Conservation (phyloP, 768 basidiomycete genomes). For the Termitomyces sp. region DNA sequence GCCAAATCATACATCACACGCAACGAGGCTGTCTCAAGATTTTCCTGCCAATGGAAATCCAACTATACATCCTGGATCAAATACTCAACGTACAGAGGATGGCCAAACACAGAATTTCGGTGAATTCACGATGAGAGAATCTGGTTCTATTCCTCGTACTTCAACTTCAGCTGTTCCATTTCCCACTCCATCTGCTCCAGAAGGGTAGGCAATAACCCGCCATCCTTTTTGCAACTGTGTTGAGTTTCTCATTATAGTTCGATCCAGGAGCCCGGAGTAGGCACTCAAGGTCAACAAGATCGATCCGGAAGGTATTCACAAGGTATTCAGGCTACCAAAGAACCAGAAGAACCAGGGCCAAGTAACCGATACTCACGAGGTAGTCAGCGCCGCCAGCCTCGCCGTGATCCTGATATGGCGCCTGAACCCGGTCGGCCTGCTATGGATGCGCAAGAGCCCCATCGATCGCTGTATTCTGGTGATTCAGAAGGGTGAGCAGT, state of each 20-base stretch:
- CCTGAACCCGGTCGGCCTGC: neutral
- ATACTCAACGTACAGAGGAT: neutral
- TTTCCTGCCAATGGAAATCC: neutral
- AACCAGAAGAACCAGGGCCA: neutral
- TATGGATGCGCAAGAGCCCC: neutral
- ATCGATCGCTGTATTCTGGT: constrained; percentile 3
- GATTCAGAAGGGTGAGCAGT: constrained; percentile 3
- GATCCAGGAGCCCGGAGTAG: neutral
- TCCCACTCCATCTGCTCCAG: neutral
- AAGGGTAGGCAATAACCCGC: neutral
- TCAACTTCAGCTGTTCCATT: neutral
- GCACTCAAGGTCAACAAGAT: neutral
- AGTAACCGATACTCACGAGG: neutral
- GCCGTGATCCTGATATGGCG: neutral
- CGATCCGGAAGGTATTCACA: neutral
- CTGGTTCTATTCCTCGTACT: neutral
- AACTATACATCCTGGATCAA: neutral
- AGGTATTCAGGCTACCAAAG: neutral
- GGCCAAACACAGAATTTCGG: neutral
- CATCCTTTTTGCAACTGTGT: neutral
- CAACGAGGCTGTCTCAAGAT: neutral
- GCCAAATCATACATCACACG: neutral
- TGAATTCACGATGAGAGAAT: neutral
- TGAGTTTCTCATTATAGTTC: neutral
- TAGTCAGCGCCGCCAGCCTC: neutral